Percentiles rank a stretch among this genome's conserved stretches.
Conservation (phyloP, 2,329 filamentous ascomycete genomes). For the Graphilbum fragrans region DNA sequence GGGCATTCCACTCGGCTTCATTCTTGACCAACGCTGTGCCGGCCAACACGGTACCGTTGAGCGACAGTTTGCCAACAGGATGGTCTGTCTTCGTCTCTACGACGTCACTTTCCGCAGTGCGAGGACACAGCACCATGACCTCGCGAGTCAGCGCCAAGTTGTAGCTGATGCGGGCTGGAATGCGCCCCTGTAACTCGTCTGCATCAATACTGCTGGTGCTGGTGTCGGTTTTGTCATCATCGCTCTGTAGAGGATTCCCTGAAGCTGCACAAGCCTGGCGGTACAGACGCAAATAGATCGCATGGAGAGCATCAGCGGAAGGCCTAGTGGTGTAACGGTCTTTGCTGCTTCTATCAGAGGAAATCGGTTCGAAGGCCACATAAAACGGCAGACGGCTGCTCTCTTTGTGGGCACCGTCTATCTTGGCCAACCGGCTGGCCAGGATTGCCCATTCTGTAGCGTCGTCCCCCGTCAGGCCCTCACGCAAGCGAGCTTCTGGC, state of each 20-base stretch:
- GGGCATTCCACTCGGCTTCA: conserved; percentile 41
- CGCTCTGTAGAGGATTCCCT: conserved; percentile 1
- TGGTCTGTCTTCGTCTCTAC: conserved; percentile 7
- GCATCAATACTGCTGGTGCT: neutral
- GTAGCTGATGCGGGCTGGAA: conserved; percentile 45
- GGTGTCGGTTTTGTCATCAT: no score
- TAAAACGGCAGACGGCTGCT: conserved; percentile 3
- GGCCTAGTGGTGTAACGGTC: neutral
- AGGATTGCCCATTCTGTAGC: conserved; percentile 35
- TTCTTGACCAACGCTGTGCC: conserved; percentile 53
- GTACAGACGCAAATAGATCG: conserved; percentile 36
- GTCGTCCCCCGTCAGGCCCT: conserved; percentile 26
- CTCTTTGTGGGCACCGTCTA: neutral
- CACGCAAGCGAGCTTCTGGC: conserved; percentile 50
- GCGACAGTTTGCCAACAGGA: conserved; percentile 26
- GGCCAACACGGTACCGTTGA: conserved; percentile 53
- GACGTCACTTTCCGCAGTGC: conserved; percentile 35
- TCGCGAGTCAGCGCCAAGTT: conserved; percentile 47
- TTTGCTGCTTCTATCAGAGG: neutral
- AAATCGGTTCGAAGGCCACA: conserved; percentile 4
- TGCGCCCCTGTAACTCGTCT: conserved; percentile 16
- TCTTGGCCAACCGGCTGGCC: conserved; percentile 20
- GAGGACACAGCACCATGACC: conserved; percentile 41
- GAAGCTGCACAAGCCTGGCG: conserved; percentile 28
- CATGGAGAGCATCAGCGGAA: conserved; percentile 21